Evolutionary conservation across 495 filamentous ascomycete genomes (phyloP).

Genomic region (Annulohypoxylon maeteangense): DNA sequence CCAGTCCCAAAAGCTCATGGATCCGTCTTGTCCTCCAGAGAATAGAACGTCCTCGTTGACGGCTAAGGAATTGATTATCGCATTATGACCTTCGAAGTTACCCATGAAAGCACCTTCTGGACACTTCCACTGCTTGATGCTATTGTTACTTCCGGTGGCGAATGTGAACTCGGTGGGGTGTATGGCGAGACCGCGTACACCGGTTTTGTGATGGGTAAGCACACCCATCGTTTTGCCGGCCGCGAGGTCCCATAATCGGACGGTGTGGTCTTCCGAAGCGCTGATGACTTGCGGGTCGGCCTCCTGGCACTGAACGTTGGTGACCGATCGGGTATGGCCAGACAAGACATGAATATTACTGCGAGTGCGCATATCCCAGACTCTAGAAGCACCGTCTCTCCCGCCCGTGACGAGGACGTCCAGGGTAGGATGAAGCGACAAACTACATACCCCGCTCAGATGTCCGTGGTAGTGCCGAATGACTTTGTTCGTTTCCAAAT

Average conservation of each 20-base stretch:
- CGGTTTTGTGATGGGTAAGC: constrained; percentile 98
- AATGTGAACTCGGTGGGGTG: constrained; percentile 98
- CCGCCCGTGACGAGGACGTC: constrained; percentile 96
- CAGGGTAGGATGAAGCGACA: constrained; percentile 89
- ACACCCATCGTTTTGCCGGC: constrained; percentile 96
- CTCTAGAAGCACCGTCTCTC: constrained; percentile 90
- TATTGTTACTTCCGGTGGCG: constrained; percentile 86
- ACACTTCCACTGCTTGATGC: constrained; percentile 99
- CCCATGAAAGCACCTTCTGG: constrained; percentile 99
- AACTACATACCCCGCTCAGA: constrained; percentile 92
- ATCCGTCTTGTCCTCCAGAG: constrained; percentile 95
- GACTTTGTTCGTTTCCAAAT: constrained; percentile 97
- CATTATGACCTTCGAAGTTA: constrained; percentile 96
- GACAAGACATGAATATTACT: constrained; percentile 93
- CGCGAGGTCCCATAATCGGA: constrained; percentile 95
- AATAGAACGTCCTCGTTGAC: constrained; percentile 96
- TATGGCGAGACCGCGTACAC: constrained; percentile 82
- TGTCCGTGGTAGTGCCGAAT: constrained; percentile 99
- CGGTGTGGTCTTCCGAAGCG: constrained; percentile 88
- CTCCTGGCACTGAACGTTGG: constrained; percentile 92
- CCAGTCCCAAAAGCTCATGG: constrained; percentile 99
- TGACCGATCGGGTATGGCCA: constrained; percentile 89
- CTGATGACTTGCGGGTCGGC: constrained; percentile 96
- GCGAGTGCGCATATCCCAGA: constrained; percentile 98
- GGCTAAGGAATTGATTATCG: constrained; percentile 93